These are phyloP conservation scores for Lachancea nothofagi DNA, from an alignment of 805 yeast genomes.

Conservation along the genomic window DNA sequence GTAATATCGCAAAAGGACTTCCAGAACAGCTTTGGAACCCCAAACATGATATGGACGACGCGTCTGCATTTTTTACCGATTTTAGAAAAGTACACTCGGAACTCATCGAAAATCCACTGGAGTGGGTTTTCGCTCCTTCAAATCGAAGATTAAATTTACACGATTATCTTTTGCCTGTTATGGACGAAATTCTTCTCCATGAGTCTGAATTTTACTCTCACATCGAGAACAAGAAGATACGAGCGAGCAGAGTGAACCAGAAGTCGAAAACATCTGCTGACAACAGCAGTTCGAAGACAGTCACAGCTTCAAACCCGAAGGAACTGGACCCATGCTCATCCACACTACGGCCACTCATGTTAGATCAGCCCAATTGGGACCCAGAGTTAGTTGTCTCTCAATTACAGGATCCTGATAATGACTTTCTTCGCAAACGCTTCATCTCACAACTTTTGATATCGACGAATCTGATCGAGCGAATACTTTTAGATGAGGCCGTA, in stretches of 20 bases:
- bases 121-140: slow-evolving; percentile 8
- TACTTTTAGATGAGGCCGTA: slow-evolving; percentile 2
- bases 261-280: neutral
- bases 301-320: neutral
- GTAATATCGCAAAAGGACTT: slow-evolving; percentile 4
- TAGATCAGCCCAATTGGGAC: slow-evolving; percentile 22
- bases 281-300: too few species aligned
- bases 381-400: slow-evolving; percentile 13
- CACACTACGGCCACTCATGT: slow-evolving; percentile 8
- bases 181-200: slow-evolving; percentile 10
- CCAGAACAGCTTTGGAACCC: slow-evolving; percentile 10
- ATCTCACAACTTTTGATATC: slow-evolving; percentile 23
- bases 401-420: slow-evolving; percentile 10
- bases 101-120: slow-evolving; percentile 7
- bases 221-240: slow-evolving; percentile 6
- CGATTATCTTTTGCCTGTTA: slow-evolving; percentile 5
- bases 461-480: slow-evolving; percentile 3
- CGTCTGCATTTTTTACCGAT: slow-evolving; percentile 2
- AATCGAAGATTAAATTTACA: slow-evolving; percentile 6
- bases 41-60: neutral
- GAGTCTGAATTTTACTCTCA: slow-evolving; percentile 8
- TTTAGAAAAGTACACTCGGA: slow-evolving; percentile 2
- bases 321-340: neutral
- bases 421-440: slow-evolving; percentile 28
- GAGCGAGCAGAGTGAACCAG: slow-evolving; percentile 1